Evolutionary conservation across 768 basidiomycete species (phyloP), one percentile per base, ranked within the genome.

Genomic region (Fomitopsis pulvina): DNA sequence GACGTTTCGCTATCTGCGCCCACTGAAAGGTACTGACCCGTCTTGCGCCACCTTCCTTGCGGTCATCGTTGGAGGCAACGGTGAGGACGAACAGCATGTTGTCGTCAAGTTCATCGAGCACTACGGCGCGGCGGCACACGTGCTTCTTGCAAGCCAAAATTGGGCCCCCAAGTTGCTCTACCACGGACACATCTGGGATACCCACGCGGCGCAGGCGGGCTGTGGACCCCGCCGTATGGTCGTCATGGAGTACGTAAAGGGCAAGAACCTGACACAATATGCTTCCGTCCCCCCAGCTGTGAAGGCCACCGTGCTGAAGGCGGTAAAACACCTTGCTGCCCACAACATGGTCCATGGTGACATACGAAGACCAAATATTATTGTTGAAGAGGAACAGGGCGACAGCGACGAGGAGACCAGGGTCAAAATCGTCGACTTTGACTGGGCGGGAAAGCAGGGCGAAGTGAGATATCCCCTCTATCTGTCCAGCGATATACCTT

Each of bases 41-140:
- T 40, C 21, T 7, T 40, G 39, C 18, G 16, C 18, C 9, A 40
- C 21, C 39, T 40, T 40, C 18, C 39, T 40, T n/a, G n/a, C n/a
- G n/a, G n/a, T n/a, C n/a, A n/a, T n/a, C 39, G 39, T 40, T 22
- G 21, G 9, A 7, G 39, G 20, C 39, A 8, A 8, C 12, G 21
- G 18, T 7, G 21, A 40, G 7, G 39, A 7, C 39, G 21, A 8
- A 7, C 39, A 18, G 9, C 9, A 40, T 16, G 52, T 71, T 14
- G 63, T 71, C 0, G 63, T 74, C 43, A 74, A 73, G 52, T 74
- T 74, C 41, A 66, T 65, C 34, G 52, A 56, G 12, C 50, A 58
- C 7, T 74, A 73, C 50, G 60, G 67, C 22, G 51, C n/a, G n/a
- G n/a, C n/a, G n/a, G n/a, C n/a, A n/a, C n/a, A n/a, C n/a, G n/a